These are phyloP conservation scores for Melocanna baccifera DNA, from an alignment of 176 grass and related monocot species.

Conservation along the genomic window DNA sequence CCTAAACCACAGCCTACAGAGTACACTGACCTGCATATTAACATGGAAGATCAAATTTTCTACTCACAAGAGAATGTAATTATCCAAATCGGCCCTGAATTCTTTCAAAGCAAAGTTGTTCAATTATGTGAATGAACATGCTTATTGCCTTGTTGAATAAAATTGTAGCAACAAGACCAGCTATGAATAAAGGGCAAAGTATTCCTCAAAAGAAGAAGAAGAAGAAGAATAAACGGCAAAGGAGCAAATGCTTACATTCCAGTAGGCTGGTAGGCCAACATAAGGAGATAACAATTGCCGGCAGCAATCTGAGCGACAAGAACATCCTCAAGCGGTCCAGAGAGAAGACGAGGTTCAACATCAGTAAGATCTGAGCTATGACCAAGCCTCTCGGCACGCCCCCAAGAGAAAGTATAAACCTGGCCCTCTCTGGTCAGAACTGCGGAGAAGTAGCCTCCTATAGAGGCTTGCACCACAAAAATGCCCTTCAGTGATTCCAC, in stretches of 20 bases:
- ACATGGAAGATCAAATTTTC: not conserved
- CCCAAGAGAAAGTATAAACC: conserved; percentile 69
- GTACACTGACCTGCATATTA: conserved; percentile 59
- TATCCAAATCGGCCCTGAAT: not conserved
- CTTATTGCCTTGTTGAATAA: not conserved
- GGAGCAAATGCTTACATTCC: conserved; percentile 54
- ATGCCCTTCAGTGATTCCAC: conserved; percentile 56
- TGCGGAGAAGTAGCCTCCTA: conserved; percentile 50
- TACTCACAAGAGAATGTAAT: not conserved
- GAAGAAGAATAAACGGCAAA: not conserved
- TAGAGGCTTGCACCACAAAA: conserved; percentile 64
- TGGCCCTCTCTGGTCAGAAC: conserved; percentile 68
- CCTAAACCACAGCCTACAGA: conserved; percentile 60
- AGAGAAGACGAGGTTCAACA: conserved; percentile 40
- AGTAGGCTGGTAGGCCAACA: conserved; percentile 46
- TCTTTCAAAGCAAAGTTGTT: not conserved
- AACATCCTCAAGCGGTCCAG: conserved; percentile 43
- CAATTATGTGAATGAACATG: not conserved
- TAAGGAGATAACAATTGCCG: conserved; percentile 65
- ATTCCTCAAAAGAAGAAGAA: no score
- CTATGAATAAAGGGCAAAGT: not conserved
- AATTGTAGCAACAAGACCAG: not conserved
- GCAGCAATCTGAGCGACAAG: conserved; percentile 61
- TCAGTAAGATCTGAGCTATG: conserved; percentile 45
- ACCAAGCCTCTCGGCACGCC: conserved; percentile 33